Percentiles rank a stretch among this genome's conserved stretches.
Conservation (phyloP, 768 basidiomycete species). For the Austroboletus festivus region DNA sequence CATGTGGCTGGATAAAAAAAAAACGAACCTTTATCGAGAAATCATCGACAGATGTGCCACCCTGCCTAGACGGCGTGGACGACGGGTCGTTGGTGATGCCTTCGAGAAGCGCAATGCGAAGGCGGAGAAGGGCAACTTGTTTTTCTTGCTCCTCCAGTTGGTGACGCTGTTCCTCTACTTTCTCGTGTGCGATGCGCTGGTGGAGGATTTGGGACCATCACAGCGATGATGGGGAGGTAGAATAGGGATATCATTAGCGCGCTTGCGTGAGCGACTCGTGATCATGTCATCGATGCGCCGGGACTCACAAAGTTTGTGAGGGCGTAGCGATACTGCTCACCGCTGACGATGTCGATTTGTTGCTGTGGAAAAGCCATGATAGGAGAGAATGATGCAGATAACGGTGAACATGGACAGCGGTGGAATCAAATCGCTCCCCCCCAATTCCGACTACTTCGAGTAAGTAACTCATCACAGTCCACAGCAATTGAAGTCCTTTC, state of each 20-base stretch:
- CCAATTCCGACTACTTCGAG: too few relatives aligned
- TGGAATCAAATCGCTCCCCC: too few relatives aligned
- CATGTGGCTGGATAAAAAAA: neutral
- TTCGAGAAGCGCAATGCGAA: constrained; percentile 71
- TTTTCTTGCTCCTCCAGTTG: constrained; percentile 83
- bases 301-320: constrained; percentile 72
- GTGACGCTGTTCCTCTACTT: constrained; percentile 75
- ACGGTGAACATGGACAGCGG: too few relatives aligned
- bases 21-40: constrained; percentile 77
- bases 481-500: too few relatives aligned
- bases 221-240: neutral
- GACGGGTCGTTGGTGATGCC: constrained; percentile 48
- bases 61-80: constrained; percentile 33
- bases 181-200: constrained; percentile 80
- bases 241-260: too few relatives aligned
- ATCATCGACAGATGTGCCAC: constrained; percentile 73
- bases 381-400: neutral
- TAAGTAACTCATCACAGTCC: too few relatives aligned
- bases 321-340: constrained; percentile 79
- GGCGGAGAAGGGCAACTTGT: constrained; percentile 71
- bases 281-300: too few relatives aligned
- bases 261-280: too few relatives aligned
- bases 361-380: constrained; percentile 22
- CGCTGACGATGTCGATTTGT: constrained; percentile 34
- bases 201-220: neutral